phyloP scores from a whole-genome alignment of 176 grass and related monocot species.

The Carex parvula region DNA sequence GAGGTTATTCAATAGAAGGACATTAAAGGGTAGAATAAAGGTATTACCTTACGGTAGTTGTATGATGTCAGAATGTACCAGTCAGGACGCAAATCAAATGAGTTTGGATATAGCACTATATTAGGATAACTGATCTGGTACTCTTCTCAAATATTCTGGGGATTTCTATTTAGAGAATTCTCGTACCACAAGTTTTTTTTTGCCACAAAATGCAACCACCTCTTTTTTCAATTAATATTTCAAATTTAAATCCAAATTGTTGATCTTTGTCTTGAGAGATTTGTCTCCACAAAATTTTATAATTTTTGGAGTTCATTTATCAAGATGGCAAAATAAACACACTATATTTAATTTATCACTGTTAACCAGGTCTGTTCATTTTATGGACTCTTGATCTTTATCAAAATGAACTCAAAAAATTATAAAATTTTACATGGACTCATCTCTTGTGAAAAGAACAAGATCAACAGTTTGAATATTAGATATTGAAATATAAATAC shows the following conservation, averaged over 20 bases:
- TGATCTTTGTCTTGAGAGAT: neutral
- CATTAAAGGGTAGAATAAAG: neutral
- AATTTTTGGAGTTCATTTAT: neutral
- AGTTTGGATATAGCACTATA: neutral
- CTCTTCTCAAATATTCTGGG: neutral
- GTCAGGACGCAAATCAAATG: neutral
- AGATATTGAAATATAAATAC: neutral
- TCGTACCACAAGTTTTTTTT: neutral
- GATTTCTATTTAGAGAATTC: neutral
- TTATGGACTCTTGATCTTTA: neutral
- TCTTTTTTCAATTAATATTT: neutral
- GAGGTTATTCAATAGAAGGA: slow-evolving; percentile 12
- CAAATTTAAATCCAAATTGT: neutral
- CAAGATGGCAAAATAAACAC: neutral
- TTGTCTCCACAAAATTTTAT: neutral
- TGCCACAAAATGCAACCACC: neutral
- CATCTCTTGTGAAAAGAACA: neutral
- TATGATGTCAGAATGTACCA: neutral
- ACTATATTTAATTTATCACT: neutral
- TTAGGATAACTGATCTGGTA: neutral
- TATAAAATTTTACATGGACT: neutral
- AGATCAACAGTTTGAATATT: neutral
- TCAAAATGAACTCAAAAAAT: neutral
- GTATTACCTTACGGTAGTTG: neutral
- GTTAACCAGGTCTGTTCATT: neutral